Base-by-base conservation (phyloP, 768 basidiomycete species). In the Porphyrellus cyaneotinctus region DNA sequence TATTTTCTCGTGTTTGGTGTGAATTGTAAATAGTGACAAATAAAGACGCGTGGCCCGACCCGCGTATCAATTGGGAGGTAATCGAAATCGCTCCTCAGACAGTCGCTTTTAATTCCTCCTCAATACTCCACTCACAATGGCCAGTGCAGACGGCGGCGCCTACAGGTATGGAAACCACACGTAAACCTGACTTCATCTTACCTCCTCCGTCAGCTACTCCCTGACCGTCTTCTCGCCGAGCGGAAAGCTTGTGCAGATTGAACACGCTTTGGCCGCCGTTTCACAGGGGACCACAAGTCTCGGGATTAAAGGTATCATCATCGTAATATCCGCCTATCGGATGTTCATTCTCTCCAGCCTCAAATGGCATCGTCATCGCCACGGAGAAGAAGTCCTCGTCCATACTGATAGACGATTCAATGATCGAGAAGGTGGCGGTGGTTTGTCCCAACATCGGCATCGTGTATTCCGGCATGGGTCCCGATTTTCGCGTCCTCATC, bases 351-450 rank as follows among this genome's bases (percentile, higher is more conserved):
- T 60, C 49, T 49, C 36, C 66, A 98, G 97, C 97, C 26, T 91
- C 97, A 38, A 99, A 99, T 72, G 97, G 97, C 53, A 95, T 99
- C 65, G 97, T 99, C 58, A 92, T 99, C 62, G 95, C 97, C 36
- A 98, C 97, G 7, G 97, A 98, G 77, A 99, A 99, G 86, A 98
- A 98, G 77, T 84, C 94, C 12, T 92, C 95, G 18, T 99, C 97
- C 12, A 87, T 97, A 66, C 82, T 99, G 62, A 91, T 99, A 58
- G 97, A 99, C 76, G 92, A 97, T 72, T 91, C 91, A 28, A 91
- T 95, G 79, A 82, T 99, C 62, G 97, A 99, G 71, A 97, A 97
- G 74, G 93, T 97, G 56, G 91, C 94, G 2, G 81, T 95, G 47
- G 87, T 99, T 58, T 98, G 95, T 71, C 97, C 97, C 32, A 98